Conservation (phyloP, 192 early-diverging fungal genomes). For the Powellomyces hirtus region DNA sequence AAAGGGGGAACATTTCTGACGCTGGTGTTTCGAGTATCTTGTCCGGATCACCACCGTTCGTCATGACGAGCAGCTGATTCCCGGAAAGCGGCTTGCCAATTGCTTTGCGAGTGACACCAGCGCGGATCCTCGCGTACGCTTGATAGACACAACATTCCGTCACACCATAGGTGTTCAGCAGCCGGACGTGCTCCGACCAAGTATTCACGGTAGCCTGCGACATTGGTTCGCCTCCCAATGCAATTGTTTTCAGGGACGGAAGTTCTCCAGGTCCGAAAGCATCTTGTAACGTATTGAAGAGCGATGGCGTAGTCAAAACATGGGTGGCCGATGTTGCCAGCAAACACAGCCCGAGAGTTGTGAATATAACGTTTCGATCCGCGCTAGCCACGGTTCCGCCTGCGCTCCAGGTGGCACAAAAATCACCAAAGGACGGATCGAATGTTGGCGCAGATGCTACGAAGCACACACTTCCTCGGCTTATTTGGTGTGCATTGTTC, state of each 20-base stretch:
- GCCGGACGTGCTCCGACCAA: conserved; percentile 16
- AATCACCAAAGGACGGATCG: conserved; percentile 38
- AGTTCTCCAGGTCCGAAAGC: conserved; percentile 6
- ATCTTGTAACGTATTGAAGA: conserved; percentile 29
- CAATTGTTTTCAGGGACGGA: conserved; percentile 21
- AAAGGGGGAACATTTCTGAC: not conserved
- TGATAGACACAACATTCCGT: conserved; percentile 45
- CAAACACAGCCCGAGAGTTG: conserved; percentile 15
- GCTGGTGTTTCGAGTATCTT: not conserved
- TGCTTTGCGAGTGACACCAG: not conserved
- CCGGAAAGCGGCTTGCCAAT: conserved; percentile 28
- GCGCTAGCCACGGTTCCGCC: conserved; percentile 28
- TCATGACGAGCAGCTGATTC: conserved; percentile 29
- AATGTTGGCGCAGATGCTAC: conserved; percentile 39
- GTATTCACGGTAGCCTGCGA: conserved; percentile 10
- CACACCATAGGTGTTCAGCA: conserved; percentile 44
- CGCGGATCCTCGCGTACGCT: conserved; percentile 5
- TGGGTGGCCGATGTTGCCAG: conserved; percentile 19
- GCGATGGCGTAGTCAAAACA: conserved; percentile 33
- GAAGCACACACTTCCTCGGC: conserved; percentile 8
- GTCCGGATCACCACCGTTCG: not conserved
- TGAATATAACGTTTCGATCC: conserved; percentile 3
- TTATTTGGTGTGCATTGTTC: conserved; percentile 18
- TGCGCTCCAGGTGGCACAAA: conserved; percentile 18
- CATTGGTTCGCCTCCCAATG: conserved; percentile 41